Percentiles rank a stretch among this genome's conserved stretches.
phyloP scores from a whole-genome alignment of 768 basidiomycete species.

The Boletus reticuloceps region DNA sequence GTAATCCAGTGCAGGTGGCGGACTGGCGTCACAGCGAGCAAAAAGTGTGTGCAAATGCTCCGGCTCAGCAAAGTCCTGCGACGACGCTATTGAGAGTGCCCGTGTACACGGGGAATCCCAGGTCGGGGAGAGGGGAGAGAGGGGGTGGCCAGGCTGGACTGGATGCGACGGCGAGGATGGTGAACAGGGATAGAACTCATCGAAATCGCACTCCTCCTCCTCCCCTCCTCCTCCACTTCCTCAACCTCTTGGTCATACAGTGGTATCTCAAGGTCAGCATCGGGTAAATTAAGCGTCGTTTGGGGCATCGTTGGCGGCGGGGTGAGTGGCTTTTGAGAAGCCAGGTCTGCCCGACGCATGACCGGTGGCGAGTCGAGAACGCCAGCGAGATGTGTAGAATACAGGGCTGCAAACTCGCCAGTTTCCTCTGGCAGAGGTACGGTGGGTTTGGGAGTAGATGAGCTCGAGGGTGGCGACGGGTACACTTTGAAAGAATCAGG shows the following conservation, averaged over 20 bases:
- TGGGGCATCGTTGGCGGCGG: constrained; percentile 44
- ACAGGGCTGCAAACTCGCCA: constrained; percentile 14
- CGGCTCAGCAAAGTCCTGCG: constrained; percentile 16
- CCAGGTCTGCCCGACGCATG: constrained; percentile 30
- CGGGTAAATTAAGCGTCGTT: constrained; percentile 36
- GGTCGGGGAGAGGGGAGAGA: constrained; percentile 37
- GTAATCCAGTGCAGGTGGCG: constrained; percentile 14
- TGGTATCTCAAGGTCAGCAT: constrained; percentile 25
- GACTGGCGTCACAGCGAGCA: constrained; percentile 10
- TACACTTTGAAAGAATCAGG: constrained; percentile 23
- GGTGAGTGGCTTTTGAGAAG: constrained; percentile 35
- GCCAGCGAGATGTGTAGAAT: constrained; percentile 29
- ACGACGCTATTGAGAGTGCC: constrained; percentile 9
- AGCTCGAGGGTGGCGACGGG: constrained; percentile 27
- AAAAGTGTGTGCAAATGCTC: constrained; percentile 19
- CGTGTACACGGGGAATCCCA: constrained; percentile 23
- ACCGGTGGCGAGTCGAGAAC: constrained; percentile 36
- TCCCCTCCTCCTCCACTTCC: constrained; percentile 12
- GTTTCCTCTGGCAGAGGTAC: constrained; percentile 27
- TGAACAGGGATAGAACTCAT: constrained; percentile 18
- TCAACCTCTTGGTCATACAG: constrained; percentile 13
- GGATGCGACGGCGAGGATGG: constrained; percentile 15
- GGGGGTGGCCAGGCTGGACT: constrained; percentile 14
- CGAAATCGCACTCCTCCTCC: constrained; percentile 8
- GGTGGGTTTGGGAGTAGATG: constrained; percentile 25